Evolutionary conservation across 805 yeast species (phyloP).

Genomic region (Yamadazyma takamatsuzukensis): DNA sequence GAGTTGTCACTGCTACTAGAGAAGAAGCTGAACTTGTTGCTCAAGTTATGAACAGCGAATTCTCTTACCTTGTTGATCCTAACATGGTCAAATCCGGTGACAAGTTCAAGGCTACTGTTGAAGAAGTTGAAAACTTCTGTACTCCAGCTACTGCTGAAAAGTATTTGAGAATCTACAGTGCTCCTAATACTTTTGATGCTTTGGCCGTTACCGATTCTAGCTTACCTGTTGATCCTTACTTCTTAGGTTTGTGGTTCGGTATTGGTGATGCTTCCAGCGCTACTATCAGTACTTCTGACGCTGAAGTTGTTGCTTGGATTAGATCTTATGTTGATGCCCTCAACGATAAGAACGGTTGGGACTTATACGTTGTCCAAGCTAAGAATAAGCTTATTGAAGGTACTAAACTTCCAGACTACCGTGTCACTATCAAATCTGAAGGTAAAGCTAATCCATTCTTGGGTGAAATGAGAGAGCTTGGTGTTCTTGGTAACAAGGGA

Average conservation of each 20-base stretch:
- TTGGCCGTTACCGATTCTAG: neutral
- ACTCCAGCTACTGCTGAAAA: neutral
- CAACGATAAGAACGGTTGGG: neutral
- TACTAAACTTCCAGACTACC: too few species aligned
- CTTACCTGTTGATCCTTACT: constrained; percentile 8
- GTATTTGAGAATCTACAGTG: constrained; percentile 4
- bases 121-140: constrained; percentile 1
- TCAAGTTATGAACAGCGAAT: constrained; percentile 3
- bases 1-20: neutral
- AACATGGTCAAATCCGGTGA: neutral
- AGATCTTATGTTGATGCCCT: constrained; percentile 4
- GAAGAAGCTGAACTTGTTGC: constrained; percentile 5
- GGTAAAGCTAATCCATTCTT: neutral
- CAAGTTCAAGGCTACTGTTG: constrained; percentile 1
- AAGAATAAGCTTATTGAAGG: too few species aligned
- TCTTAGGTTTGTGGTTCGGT: constrained; percentile 9
- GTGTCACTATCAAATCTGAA: too few species aligned
- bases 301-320: constrained; percentile 5
- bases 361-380: neutral
- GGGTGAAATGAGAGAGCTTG: neutral
- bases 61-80: constrained; percentile 2
- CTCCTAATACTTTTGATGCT: constrained; percentile 1
- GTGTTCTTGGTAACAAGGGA: neutral
- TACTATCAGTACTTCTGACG: constrained; percentile 4
- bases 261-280: constrained; percentile 3